Base-by-base conservation (phyloP, 2,329 filamentous ascomycete species). In the Helotiales sp. region DNA sequence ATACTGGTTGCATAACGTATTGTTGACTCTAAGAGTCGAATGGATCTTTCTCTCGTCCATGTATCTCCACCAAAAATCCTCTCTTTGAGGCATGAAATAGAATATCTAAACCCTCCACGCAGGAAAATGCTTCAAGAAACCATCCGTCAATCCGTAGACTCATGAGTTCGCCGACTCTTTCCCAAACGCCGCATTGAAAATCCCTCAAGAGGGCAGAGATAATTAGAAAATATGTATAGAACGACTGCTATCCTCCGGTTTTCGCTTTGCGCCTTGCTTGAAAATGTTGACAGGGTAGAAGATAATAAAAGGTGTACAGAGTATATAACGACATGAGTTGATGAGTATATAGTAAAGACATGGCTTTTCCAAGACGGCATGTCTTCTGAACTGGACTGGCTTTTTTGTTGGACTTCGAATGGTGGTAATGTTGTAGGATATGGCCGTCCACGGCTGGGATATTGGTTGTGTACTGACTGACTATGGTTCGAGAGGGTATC, bases 251-350 rank as follows among this genome's bases (percentile, higher is more conserved):
- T 34, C 29, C 24, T 31, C 49, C 34, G 50, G 19, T 30, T 29
- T 40, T 51, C 55, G 59, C 57, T 48, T 38, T 60, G 54, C 64
- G 64, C 64, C 64, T 55, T 61, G 64, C 64, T 52, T 63, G 50
- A 56, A 50, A 54, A 58, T 36, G 22, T 50, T 29, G 48, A 56
- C 48, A 44, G 25, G 24, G 34, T 52, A 54, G 15, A 48, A 55
- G 42, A 55, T 36, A 58, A 50, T 12, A 55, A 63, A 52, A 54
- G 57, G 51, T 66, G 54, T 66, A 66, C 64, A 66, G 30, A 27
- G 36, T 53, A 44, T 64, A 61, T 61, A 60, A 62, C 44, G 42
- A 66, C 56, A 63, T 60, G 53, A 49, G 44, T 25, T 53, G 30
- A 10, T 59, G 31, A 15, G 24, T 42, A 56, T 29, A 47, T 38